phyloP scores from a whole-genome alignment of 345 rosid genomes.

The Iberis pinnata region DNA sequence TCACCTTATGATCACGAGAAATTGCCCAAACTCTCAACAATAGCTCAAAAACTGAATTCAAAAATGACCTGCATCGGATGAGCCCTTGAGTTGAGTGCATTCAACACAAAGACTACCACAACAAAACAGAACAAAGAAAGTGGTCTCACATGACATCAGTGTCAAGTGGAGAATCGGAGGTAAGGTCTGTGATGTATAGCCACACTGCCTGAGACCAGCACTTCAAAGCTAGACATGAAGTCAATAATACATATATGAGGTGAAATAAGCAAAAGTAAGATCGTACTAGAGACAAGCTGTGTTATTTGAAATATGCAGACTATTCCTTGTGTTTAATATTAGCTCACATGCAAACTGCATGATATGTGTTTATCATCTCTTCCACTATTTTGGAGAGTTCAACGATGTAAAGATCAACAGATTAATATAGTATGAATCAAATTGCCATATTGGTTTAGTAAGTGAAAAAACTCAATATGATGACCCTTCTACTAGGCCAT shows the following conservation, averaged over 20 bases:
- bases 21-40: constrained; percentile 84
- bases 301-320: constrained; percentile 5
- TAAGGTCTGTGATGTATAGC: constrained; percentile 56
- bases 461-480: no score
- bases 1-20: constrained; percentile 89
- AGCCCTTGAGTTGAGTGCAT: constrained; percentile 19
- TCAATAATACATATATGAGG: constrained; percentile 17
- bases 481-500: no score
- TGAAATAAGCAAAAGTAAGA: constrained; percentile 8
- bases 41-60: constrained; percentile 93
- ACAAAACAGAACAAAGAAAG: constrained; percentile 22
- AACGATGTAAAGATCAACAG: no score
- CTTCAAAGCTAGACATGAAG: constrained; percentile 64
- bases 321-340: no score
- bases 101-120: constrained; percentile 17
- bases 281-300: neutral
- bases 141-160: constrained; percentile 81
- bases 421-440: no score
- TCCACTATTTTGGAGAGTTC: constrained; percentile 9
- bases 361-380: constrained; percentile 9
- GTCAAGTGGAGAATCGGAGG: constrained; percentile 58
- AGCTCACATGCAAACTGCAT: constrained; percentile 6
- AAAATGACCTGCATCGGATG: constrained; percentile 62
- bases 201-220: constrained; percentile 97
- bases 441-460: no score